Conservation (phyloP, 1,284 basidiomycete genomes). For the Papiliotrema laurentii region DNA sequence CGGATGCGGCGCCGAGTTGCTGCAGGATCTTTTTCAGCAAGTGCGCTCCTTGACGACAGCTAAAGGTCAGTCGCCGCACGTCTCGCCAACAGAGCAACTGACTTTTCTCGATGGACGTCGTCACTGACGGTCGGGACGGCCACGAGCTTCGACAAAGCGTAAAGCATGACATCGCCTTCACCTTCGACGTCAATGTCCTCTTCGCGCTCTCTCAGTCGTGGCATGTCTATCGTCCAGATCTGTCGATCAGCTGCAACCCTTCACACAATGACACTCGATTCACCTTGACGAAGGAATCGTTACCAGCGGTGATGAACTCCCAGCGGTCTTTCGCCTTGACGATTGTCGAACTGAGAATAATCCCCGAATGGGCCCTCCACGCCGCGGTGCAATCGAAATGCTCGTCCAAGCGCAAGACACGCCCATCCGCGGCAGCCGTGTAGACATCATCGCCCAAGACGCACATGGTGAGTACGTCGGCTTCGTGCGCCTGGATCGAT, state of each 20-base stretch:
- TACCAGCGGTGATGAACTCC: constrained; percentile 72
- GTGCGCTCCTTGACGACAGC: constrained; percentile 81
- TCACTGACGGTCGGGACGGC: constrained; percentile 81
- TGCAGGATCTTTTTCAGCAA: constrained; percentile 81
- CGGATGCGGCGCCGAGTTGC: constrained; percentile 75
- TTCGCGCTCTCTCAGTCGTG: constrained; percentile 6
- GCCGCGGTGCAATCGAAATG: constrained; percentile 76
- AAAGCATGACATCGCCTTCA: constrained; percentile 51
- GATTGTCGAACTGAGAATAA: constrained; percentile 71
- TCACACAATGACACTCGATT: constrained; percentile 1
- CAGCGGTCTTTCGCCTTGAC: constrained; percentile 24
- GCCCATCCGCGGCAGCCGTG: constrained; percentile 76
- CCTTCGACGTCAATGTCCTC: constrained; percentile 33
- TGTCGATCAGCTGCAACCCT: constrained; percentile 1
- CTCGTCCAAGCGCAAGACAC: constrained; percentile 73
- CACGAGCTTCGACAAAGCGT: constrained; percentile 77
- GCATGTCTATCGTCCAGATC: constrained; percentile 27
- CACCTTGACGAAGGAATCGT: constrained; percentile 78
- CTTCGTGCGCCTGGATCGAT: constrained; percentile 78
- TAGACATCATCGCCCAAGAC: constrained; percentile 72
- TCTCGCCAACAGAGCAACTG: constrained; percentile 5
- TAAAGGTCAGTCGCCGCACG: neutral
- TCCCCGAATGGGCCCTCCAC: constrained; percentile 74
- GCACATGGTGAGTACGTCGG: constrained; percentile 75
- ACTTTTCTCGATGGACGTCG: constrained; percentile 68